phyloP scores from a whole-genome alignment of 176 grass and related monocot genomes.

The Cenchrus purpureus region DNA sequence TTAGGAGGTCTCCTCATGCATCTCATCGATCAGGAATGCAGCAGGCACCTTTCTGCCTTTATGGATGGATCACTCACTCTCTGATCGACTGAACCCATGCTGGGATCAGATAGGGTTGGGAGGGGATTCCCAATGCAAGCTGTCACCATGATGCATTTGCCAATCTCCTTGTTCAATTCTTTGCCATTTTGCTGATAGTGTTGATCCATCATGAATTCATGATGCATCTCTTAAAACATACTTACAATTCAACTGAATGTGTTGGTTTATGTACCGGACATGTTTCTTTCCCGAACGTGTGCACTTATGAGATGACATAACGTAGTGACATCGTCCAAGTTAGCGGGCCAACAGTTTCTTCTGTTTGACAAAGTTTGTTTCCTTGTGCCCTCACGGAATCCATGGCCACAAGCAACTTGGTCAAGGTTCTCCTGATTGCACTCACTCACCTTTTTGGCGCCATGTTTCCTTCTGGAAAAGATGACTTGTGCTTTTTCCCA shows the following conservation, averaged over 20 bases:
- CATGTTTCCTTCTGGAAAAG: not conserved
- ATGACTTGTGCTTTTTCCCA: not conserved
- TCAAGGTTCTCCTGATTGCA: conserved; percentile 15
- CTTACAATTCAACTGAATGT: not conserved
- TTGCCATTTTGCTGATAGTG: not conserved
- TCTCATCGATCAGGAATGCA: not conserved
- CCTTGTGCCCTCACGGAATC: not conserved
- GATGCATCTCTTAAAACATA: not conserved
- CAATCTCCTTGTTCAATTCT: not conserved
- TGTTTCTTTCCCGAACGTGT: not conserved
- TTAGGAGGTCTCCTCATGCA: not conserved
- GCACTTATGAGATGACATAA: conserved; percentile 25
- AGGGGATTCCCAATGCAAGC: not conserved
- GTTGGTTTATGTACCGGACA: not conserved
- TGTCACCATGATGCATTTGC: not conserved
- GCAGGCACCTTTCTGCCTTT: conserved; percentile 39
- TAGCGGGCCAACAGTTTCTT: conserved; percentile 1
- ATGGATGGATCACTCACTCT: conserved; percentile 21
- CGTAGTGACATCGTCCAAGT: not conserved
- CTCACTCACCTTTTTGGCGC: not conserved
- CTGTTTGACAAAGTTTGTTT: conserved; percentile 24
- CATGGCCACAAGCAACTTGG: conserved; percentile 30
- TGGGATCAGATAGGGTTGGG: conserved; percentile 18
- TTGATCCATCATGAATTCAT: not conserved
- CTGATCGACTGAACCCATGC: conserved; percentile 12